Base-by-base conservation (phyloP, 2,329 filamentous ascomycete species). In the Aspergillus oerlinghausenensis region DNA sequence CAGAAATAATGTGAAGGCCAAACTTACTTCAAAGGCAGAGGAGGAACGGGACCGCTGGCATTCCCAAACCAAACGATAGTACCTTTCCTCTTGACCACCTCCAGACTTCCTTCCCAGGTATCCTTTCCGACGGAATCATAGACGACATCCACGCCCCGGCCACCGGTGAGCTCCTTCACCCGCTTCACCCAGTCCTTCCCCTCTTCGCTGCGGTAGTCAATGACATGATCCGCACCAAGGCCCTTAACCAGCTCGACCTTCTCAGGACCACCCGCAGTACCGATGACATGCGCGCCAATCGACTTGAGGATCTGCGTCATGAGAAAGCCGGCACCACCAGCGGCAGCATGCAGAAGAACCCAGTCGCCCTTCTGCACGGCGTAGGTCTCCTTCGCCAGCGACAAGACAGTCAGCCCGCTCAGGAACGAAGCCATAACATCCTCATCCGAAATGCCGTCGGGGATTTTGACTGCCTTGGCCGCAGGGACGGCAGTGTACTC, bases 71-170 rank as follows among this genome's bases (percentile, higher is more conserved):
- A 87, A 26, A 91, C 81, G 66, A 96, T 75, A 1, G 81, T 88
- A 4, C 91, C 92, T 78, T 95, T 95, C 61, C 86, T 74, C 63
- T 87, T 88, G 54, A 93, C 80, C 64, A 85, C 83, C 62, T 92
- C 84, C 61, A 96, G 71, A 66, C 87, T 88, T 21, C 84, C 80
- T 64, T 96, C 90, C 75, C 94, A 96, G 0, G 92, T 96, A 50
- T 82, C 81, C 77, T 90, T 90, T 11, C 92, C 92, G 2, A 96
- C 90, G 5, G 89, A 89, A 70, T 96, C 92, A 70, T 91, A 95
- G 28, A 96, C 88, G 9, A 87, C 90, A 61, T 85, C 83, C 2
- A 88, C 86, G 7, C 92, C 92, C 58, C 85, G 77, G 0, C 88
- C 88, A 1, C 79, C 83, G 0, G 91, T 96, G 50, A 90, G 85